Base-by-base conservation (phyloP, 2,329 filamentous ascomycete species). In the Mycogone perniciosa region DNA sequence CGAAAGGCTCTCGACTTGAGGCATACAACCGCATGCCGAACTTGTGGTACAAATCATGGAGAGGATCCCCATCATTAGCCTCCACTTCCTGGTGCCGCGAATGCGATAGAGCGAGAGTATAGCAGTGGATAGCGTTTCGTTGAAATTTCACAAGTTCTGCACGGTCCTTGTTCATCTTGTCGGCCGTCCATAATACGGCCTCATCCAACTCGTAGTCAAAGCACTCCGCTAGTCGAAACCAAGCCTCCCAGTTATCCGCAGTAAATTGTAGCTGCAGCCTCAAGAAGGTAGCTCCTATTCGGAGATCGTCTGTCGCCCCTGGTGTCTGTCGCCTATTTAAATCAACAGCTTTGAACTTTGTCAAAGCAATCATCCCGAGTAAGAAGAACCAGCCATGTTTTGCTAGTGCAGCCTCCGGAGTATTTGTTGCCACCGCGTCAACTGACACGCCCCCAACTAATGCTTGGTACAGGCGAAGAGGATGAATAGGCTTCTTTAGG, bases 341-440 rank as follows among this genome's bases (percentile, higher is more conserved):
- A 74, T 74, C 88, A 64, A 80, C 78, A 31, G 73, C 77, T 57
- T 82, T 82, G 65, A 95, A 97, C 61, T 90, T 95, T 40, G 86
- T 89, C 51, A 97, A 76, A 2, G 89, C 85, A 50, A 95, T 88
- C 76, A 93, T 87, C 20, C 92, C 92, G 55, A 95, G 80, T 31
- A 96, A 72, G 66, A 93, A 96, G 66, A 89, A 96, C 92, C 92
- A 97, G 42, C 90, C 88, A 58, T 89, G 86, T 27, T 82, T 81
- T 0, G 91, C 90, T 33, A 95, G 71, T 0, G 80, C 79, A 47
- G 83, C 85, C 52, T 93, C 86, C 0, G 81, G 77, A 2, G 79
- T 77, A 41, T 84, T 80, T 6, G 91, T 83, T 0, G 81, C 76
- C 5, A 88, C 78, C 2, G 86, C 82, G 52, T 91, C 82, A 26